Evolutionary conservation across 345 rosid species (phyloP), one percentile per base, ranked within the genome.

Genomic region (Aegle marmelos): DNA sequence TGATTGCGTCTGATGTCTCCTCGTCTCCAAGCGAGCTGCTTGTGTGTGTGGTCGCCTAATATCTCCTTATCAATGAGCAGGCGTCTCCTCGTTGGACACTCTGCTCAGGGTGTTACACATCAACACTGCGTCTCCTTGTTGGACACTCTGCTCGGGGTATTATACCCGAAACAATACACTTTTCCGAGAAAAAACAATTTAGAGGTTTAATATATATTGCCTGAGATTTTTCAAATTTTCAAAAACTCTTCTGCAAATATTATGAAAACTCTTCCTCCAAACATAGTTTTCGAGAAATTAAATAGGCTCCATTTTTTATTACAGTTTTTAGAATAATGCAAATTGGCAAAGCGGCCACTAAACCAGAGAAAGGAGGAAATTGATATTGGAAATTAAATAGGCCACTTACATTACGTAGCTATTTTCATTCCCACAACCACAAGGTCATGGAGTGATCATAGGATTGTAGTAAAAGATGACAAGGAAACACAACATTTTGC

Each of bases 401-500:
- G 73, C 76, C 54, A 78, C 91, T 85, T 89, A 91, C 94, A 19
- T 86, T 7, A 91, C 75, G 74, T 95, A 93, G 54, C 57, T 90
- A 7, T 85, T 83, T 70, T 79, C 87, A 72, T 86, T 90, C 36
- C 79, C 83, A 91, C 97, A 91, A 76, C 98, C 97, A 58, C 97
- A 91, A 53, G 95, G 90, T 78, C 96, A 94, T 59, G 91, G 79
- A 57, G 90, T 89, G 77, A 94, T 89, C 3, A 90, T 87, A 21
- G 82, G 80, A 76, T 88, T 92, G 78, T 94, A 94, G n/a, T n/a
- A 83, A 94, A 94, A 24, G 92, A 85, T 72, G 96, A 94, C 77
- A 91, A 87, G 17, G 98, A 94, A 53, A 94, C 92, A 21, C 97
- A 94, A 36, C 97, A 94, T 70, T 82, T 88, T 10, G 95, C 97